Evolutionary conservation across 108 stramenopile species (phyloP).

Genomic region (Mayamaea pseudoterrestris): DNA sequence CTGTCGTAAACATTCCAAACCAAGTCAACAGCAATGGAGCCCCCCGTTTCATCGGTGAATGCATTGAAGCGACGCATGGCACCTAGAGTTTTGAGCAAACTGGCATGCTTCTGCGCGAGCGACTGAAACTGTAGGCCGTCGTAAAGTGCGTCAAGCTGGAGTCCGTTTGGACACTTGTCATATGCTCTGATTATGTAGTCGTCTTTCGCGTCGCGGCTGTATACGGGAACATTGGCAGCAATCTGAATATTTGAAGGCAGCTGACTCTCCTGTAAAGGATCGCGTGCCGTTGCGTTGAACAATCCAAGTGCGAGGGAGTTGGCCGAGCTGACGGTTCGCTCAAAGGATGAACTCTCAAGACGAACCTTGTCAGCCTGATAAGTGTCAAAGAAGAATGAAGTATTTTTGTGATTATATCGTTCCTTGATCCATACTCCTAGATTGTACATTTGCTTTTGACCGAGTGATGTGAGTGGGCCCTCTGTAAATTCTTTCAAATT

Average conservation of each 20-base stretch:
- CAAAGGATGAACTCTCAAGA: constrained; percentile 25
- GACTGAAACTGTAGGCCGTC: constrained; percentile 10
- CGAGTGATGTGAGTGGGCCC: constrained; percentile 20
- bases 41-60: constrained; percentile 8
- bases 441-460: constrained; percentile 23
- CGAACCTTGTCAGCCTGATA: constrained; percentile 6
- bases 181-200: constrained; percentile 31
- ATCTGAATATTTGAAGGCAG: not conserved
- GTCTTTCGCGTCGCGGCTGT: constrained; percentile 8
- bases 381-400: not conserved
- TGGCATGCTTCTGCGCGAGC: constrained; percentile 12
- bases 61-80: constrained; percentile 9
- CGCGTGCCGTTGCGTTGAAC: constrained; percentile 12
- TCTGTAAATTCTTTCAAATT: constrained; percentile 8
- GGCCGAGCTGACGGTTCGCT: constrained; percentile 33
- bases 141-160: constrained; percentile 17
- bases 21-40: constrained; percentile 14
- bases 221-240: constrained; percentile 22
- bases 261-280: constrained; percentile 1
- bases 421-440: constrained; percentile 22
- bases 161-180: constrained; percentile 23
- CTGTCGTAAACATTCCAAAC: constrained; percentile 31
- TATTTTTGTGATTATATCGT: constrained; percentile 3
- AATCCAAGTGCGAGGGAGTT: constrained; percentile 31
- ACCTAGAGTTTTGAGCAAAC: constrained; percentile 18